These are phyloP conservation scores for Aspergillus udagawae DNA, from an alignment of 2,329 filamentous ascomycete species.

Conservation along the genomic window DNA sequence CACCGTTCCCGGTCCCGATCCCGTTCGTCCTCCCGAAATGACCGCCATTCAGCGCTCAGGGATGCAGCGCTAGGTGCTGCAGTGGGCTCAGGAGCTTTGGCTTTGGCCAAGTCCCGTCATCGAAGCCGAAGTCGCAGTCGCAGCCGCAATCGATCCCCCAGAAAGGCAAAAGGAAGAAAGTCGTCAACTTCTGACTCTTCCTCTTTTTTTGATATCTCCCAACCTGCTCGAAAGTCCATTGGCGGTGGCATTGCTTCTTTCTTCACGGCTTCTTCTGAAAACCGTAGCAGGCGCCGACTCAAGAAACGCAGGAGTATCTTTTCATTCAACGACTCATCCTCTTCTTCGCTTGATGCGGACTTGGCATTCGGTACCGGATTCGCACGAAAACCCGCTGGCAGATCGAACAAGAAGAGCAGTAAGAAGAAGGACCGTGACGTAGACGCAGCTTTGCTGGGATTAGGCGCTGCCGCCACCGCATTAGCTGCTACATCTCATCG, in stretches of 20 bases:
- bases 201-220: slow-evolving; percentile 65
- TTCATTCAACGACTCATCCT: slow-evolving; percentile 60
- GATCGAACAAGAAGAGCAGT: slow-evolving; percentile 29
- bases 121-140: slow-evolving; percentile 17
- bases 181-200: slow-evolving; percentile 53
- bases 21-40: slow-evolving; percentile 31
- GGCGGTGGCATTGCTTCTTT: slow-evolving; percentile 59
- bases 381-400: slow-evolving; percentile 30
- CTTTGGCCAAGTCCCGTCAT: slow-evolving; percentile 21
- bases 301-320: slow-evolving; percentile 51
- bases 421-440: slow-evolving; percentile 33
- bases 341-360: slow-evolving; percentile 64
- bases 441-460: slow-evolving; percentile 45
- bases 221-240: slow-evolving; percentile 46
- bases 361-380: slow-evolving; percentile 63
- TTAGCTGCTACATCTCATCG: slow-evolving; percentile 39
- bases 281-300: slow-evolving; percentile 45
- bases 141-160: slow-evolving; percentile 35
- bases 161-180: slow-evolving; percentile 27
- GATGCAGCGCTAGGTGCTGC: slow-evolving; percentile 38
- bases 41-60: slow-evolving; percentile 25
- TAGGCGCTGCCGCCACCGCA: slow-evolving; percentile 46
- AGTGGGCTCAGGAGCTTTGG: slow-evolving; percentile 25
- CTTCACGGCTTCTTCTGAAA: slow-evolving; percentile 59
- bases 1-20: slow-evolving; percentile 38